Base-by-base conservation (phyloP, 805 yeast genomes). In the Hanseniaspora guilliermondii region DNA sequence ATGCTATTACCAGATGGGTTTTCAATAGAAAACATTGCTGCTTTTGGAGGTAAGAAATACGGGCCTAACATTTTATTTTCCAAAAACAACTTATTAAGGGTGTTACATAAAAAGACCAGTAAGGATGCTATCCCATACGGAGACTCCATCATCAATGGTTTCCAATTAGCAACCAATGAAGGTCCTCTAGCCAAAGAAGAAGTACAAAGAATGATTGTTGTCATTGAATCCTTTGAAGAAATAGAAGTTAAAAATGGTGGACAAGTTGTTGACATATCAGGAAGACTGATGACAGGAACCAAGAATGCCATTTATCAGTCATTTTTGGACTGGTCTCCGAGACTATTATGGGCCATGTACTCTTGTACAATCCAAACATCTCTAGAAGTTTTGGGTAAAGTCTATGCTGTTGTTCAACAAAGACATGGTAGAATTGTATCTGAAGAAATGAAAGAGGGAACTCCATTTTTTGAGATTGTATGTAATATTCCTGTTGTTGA, bases 391-490 rank as follows among this genome's bases (percentile, higher is more conserved):
- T 72, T 93, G 52, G 98, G 99, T 42, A 87, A 86, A 65, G 97
- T 93, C 0, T 93, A 93, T 64, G 93, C 88, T 0, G 97, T 91
- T 19, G 87, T 93, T 24, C 96, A 94, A 59, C 80, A 80, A 62
- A 76, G 96, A 62, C 82, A 85, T 39, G 99, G 99, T 30, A 71
- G 77, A 50, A 85, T 93, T 55, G 76, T 83, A 2, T 78, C 88
- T 4, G 99, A 93, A 68, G 98, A 93, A 65, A 81, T 93, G 87
- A 89, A 93, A 64, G 98, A 93, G 65, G 99, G 99, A 9, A 93
- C 98, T 0, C 96, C 97, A 21, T 88, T 91, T 62, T 93, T 93
- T 73, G 85, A 85, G 30, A 79, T 93, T 55, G 80, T 76, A 19
- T 95, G 97, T 0, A 72, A 79, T 53, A 73, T 93, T 24, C 98